These are phyloP conservation scores for Oryza meridionalis DNA, from an alignment of 176 grass and related monocot species.

Conservation along the genomic window DNA sequence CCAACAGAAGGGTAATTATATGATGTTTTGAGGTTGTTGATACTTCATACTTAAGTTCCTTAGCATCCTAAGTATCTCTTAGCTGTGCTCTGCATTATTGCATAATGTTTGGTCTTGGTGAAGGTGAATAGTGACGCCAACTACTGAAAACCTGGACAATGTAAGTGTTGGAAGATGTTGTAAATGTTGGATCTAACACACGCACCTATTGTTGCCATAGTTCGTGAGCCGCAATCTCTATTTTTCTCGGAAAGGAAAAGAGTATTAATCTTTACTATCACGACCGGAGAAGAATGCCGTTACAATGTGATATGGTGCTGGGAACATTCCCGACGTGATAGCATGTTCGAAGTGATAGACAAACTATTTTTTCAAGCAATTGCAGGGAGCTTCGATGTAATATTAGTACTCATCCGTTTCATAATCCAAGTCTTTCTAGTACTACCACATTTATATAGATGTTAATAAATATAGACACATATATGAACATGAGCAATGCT, in stretches of 20 bases:
- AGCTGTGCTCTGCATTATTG: constrained; percentile 11
- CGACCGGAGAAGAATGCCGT: background rate
- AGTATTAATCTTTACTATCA: background rate
- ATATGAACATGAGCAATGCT: too few species aligned
- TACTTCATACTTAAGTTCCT: constrained; percentile 39
- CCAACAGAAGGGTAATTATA: constrained; percentile 18
- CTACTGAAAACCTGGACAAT: background rate
- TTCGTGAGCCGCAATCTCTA: too few species aligned
- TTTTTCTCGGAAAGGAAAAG: background rate
- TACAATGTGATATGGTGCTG: too few species aligned
- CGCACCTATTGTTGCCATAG: too few species aligned
- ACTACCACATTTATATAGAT: too few species aligned
- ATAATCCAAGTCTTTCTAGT: too few species aligned
- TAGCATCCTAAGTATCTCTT: background rate
- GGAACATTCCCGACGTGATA: too few species aligned
- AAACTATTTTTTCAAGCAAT: too few species aligned
- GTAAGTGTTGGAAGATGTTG: background rate
- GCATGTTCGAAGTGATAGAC: too few species aligned
- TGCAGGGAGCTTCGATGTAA: too few species aligned
- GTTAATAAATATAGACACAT: too few species aligned
- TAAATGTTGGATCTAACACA: background rate
- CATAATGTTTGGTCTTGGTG: constrained; percentile 2
- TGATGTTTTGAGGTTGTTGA: constrained; percentile 18
- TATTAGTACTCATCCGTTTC: too few species aligned
- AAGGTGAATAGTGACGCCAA: background rate